Evolutionary conservation across 2,329 filamentous ascomycete genomes (phyloP), one percentile per base, ranked within the genome.

Genomic region (Teratosphaeria zuluensis): DNA sequence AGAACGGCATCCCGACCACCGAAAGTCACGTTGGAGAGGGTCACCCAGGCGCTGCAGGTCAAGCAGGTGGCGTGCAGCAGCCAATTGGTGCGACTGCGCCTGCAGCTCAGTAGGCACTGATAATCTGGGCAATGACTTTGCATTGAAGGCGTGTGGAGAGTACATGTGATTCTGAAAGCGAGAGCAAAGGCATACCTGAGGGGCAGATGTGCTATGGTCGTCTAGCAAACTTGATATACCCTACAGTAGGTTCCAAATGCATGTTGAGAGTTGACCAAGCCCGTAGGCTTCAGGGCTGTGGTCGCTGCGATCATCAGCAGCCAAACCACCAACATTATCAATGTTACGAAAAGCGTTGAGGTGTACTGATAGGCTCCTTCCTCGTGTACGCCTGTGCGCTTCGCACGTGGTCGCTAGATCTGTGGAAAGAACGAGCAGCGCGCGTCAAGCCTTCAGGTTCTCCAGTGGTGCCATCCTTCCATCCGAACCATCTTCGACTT

Each of bases 1-100:
- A 65, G 51, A 64, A 67, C 58, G 65, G 62, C 60, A 73, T 73
- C 57, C 68, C 66, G n/a, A 63, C 67, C 16, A 67, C 66, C 53
- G 70, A 68, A 58, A 64, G 63, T 61, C 65, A 70, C 59, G 61
- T 58, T 31, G 69, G 68, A 48, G 63, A 71, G 52, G 69, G 68
- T 42, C 58, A 63, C 46, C 67, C 69, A 9, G 60, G 59, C 24
- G 56, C 58, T n/a, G 59, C 54, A 19, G 58, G 56, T 8, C 58
- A 60, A 21, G 61, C 65, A 35, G 60, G 63, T 55, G 60, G 54
- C 32, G 61, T 59, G 16, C 59, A 65, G 30, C 63, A 67, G 42
- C 62, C 64, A 21, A 61, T 56, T 51, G 68, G 66, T 16, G 62
- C 69, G 56, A 61, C 65, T 30, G 64, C 53, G 6, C 46, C 59